Evolutionary conservation across 2,329 filamentous ascomycete genomes (phyloP).

Genomic region (Sporothrix humicola): DNA sequence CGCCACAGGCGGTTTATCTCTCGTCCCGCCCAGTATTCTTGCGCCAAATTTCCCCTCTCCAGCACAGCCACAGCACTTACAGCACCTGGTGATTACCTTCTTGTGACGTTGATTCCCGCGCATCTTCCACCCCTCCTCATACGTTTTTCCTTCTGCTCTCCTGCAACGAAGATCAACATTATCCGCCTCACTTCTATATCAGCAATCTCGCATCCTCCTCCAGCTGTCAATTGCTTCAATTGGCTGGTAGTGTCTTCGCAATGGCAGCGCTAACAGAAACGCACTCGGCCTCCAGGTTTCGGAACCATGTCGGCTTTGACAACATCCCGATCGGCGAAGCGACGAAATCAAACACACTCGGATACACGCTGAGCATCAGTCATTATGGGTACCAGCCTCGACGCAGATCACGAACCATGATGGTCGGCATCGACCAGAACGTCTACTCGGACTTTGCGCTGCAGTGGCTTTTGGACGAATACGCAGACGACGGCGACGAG

Average conservation of each 20-base stretch:
- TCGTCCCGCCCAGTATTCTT: neutral
- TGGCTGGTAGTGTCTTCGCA: neutral
- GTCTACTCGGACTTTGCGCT: conserved; percentile 90
- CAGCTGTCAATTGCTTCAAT: neutral
- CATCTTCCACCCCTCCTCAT: conserved; percentile 16
- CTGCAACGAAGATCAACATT: neutral
- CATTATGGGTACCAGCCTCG: conserved; percentile 85
- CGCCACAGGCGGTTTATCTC: neutral
- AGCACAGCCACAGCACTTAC: conserved; percentile 34
- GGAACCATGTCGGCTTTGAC: conserved; percentile 65
- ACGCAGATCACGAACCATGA: conserved; percentile 82
- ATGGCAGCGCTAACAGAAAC: conserved; percentile 54
- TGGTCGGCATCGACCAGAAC: conserved; percentile 90
- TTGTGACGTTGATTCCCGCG: conserved; percentile 7
- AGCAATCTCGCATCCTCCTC: neutral
- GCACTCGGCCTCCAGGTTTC: conserved; percentile 56
- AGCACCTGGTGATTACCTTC: neutral
- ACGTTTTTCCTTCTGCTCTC: conserved; percentile 21
- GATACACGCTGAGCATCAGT: conserved; percentile 81
- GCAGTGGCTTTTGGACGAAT: conserved; percentile 88
- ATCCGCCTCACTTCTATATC: conserved; percentile 11
- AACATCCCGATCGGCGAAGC: conserved; percentile 63
- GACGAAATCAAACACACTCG: conserved; percentile 65
- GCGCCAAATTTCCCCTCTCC: conserved; percentile 24
- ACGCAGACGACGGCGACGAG: conserved; percentile 92